Base-by-base conservation (phyloP, 1,139 yeast species). In the Candida gigantensis region DNA sequence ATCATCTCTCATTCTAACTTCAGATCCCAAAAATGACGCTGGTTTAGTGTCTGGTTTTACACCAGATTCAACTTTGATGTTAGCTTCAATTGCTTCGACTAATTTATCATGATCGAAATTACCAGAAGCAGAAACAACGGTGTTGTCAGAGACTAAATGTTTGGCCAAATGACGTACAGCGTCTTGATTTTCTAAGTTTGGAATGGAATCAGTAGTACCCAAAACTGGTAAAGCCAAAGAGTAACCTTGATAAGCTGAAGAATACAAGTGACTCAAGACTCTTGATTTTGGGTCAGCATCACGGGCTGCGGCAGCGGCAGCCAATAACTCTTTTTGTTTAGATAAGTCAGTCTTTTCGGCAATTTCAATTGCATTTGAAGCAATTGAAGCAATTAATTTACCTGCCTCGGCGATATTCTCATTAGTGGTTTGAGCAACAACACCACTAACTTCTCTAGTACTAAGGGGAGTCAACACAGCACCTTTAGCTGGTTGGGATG, bases 1-100 rank as follows among this genome's bases (percentile, higher is more conserved):
- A 65, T 85, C 95, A 58, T 85, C 95, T 79, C 95, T 83, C 72
- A 84, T 69, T 76, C 89, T 81, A 50, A 84, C 81, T 63, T 85
- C 94, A 37, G 92, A 84, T 57, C 95, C 95, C 62, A 84, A 74
- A 77, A 84, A 84, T 30, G 78, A 59, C 42, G 83, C 77, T 42
- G 78, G 71, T 47, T 68, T 66, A 40, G 60, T 58, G 30, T 70
- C 68, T 50, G 83, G 81, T 58, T 77, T 79, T 42, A 69, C 62
- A 44, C 85, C 87, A 39, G 72, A 61, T 40, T 73, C 58, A 40
- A 83, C 53, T 32, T 64, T 52, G 45, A 77, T 59, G 39, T 67
- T 60, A 44, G 68, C 60, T 57, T 80, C 82, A 46, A 84, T 75
- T 39, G 81, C 72, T 43, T 78, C 80, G 47, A 81, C 86, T 49